Base-by-base conservation (phyloP, 208 protist genomes). In the Crithidia thermophila region DNA sequence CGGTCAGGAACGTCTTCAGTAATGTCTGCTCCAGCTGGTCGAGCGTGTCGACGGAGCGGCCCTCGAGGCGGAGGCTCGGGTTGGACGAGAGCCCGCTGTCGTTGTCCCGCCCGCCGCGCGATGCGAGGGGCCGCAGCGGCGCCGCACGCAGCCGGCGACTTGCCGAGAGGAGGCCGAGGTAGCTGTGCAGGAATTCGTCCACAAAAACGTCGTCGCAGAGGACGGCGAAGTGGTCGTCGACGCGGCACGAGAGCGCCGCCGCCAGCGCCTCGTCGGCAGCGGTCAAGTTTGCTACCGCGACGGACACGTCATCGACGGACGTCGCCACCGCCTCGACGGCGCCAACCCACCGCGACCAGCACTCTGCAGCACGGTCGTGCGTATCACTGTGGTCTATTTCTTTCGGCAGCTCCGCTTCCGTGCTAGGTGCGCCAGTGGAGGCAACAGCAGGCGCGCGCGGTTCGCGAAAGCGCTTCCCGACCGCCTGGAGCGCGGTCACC, bases 101-200 rank as follows among this genome's bases (percentile, higher is more conserved):
- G 33, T 33, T 56, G 9, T n/a, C 14, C 14, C 27, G 14, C 28
- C 20, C 7, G 20, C 43, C 49, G 23, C 43, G 60, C 23, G 11
- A 53, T 1, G 25, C 23, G 37, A 60, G 53, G 14, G 37, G 45
- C 40, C 7, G 39, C 23, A 13, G 4, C 20, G 31, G 42, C 21
- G 28, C 58, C 4, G 28, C 52, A n/a, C 67, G 75, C 39, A 67
- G 62, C 4, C 58, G 23, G 20, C 80, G 84, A 30, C 78, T 56
- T 10, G 71, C 72, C 9, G 77, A 52, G 11, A 88, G 67, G 5
- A 91, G 71, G 57, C 73, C 75, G 34, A 91, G 53, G 60, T 86
- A 87, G 27, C 69, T 73, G 72, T 88, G 77, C 28, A 87, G 65
- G 63, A 87, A 82, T 67, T 88, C 85, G 30, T 91, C 85, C n/a